phyloP scores from a whole-genome alignment of 2,329 filamentous ascomycete genomes.

The Bipolaris victoriae region DNA sequence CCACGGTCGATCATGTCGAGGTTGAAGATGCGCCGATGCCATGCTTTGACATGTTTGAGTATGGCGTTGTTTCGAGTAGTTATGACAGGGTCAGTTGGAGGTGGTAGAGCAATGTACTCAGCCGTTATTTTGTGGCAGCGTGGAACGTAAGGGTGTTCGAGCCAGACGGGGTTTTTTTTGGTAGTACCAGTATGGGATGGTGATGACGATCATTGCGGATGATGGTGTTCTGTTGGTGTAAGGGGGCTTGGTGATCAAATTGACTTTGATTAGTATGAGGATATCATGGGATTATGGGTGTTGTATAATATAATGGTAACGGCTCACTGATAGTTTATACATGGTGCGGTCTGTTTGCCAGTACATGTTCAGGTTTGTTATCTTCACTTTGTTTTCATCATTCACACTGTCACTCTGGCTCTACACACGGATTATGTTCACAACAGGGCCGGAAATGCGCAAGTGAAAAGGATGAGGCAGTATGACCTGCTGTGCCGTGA shows the following conservation, averaged over 20 bases:
- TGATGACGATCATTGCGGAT: not conserved
- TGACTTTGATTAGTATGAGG: not conserved
- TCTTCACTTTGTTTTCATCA: not conserved
- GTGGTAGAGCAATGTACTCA: slow-evolving; percentile 2
- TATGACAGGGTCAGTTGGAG: not conserved
- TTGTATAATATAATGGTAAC: not conserved
- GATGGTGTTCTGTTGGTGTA: not conserved
- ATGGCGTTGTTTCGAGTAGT: slow-evolving; percentile 1
- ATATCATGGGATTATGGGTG: not conserved
- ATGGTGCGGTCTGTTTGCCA: not conserved
- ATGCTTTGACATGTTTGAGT: slow-evolving; percentile 3
- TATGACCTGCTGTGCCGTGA: not conserved
- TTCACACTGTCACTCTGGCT: not conserved
- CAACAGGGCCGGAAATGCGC: not conserved
- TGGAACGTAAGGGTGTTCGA: not conserved
- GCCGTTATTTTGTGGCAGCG: slow-evolving; percentile 8
- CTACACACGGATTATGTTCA: not conserved
- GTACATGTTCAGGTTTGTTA: not conserved
- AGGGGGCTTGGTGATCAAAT: not conserved
- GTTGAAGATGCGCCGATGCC: slow-evolving; percentile 8
- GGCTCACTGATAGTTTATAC: too few species aligned
- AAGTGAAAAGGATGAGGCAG: not conserved
- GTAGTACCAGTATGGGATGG: slow-evolving; percentile 7
- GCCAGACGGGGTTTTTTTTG: not conserved
- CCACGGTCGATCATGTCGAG: not conserved